Evolutionary conservation across 148 eudicot species (phyloP), one percentile per base, ranked within the genome.

Genomic region (Suaeda aralocaspica): DNA sequence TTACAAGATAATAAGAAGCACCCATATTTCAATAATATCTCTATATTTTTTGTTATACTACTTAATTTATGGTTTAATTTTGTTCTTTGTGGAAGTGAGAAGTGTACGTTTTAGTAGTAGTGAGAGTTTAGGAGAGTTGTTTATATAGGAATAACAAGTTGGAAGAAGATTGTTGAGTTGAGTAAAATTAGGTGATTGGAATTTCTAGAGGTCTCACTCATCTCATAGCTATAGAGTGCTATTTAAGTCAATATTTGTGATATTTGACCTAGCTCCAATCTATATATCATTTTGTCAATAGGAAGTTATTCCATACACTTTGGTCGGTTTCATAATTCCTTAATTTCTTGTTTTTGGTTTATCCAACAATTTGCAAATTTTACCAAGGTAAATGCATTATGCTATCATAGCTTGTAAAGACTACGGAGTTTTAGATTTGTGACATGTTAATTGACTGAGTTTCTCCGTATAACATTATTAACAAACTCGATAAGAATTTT

Each of bases 201-300:
- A 15, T 61, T 5, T 29, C 48, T 58, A 24, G 50, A 66, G 25
- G 39, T 56, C 46, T 29, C 64, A 50, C 9, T 74, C 56, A 63
- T 74, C 59, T 74, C 56, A 63, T 74, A 50, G 34, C 53, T 69
- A 21, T 69, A 33, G 79, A 76, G 79, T 76, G 79, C 24, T 48
- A 39, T 57, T 70, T 60, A 76, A 76, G 79, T 46, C 61, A 70
- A 65, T 34, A 70, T 53, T 64, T 24, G 44, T 28, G 18, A 59
- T 49, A 18, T 18, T 64, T 44, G 29, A 69, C 56, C 65, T 49
- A 48, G 51, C 52, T 28, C 24, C 33, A 9, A 66, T n/a, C 13
- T n/a, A n/a, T n/a, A 5, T 51, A 13, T 65, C 19, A 7, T 45
- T 25, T 52, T 67, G 45, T 31, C 41, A 34, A 14, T 51, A 1